Evolutionary conservation across 805 yeast genomes (phyloP).

Genomic region (Starmerella roubikii): DNA sequence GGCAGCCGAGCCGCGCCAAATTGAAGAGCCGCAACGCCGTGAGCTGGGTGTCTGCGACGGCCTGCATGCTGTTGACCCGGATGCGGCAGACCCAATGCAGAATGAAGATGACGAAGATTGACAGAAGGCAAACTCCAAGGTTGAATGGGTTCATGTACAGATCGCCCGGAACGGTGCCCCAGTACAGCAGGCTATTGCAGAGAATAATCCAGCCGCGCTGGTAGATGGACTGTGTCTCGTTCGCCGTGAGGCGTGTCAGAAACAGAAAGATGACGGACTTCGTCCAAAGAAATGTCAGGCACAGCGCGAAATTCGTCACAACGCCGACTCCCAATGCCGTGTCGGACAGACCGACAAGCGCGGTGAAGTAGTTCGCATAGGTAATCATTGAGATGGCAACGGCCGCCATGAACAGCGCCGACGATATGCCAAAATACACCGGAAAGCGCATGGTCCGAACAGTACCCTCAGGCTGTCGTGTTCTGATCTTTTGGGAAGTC

Average conservation of each 20-base stretch:
- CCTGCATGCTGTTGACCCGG: constrained; percentile 34
- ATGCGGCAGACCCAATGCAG: constrained; percentile 56
- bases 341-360: constrained; percentile 37
- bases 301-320: constrained; percentile 21
- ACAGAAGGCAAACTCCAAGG: constrained; percentile 25
- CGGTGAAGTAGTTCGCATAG: constrained; percentile 39
- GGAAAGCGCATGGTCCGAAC: constrained; percentile 7
- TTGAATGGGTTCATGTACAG: constrained; percentile 19
- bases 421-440: constrained; percentile 9
- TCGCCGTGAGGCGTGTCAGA: constrained; percentile 61
- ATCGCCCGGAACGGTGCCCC: constrained; percentile 8
- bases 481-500: too few species aligned
- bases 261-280: constrained; percentile 38
- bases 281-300: constrained; percentile 27
- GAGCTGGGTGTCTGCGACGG: constrained; percentile 16
- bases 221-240: constrained; percentile 45
- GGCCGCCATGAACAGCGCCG: constrained; percentile 20
- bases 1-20: constrained; percentile 6
- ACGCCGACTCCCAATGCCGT: constrained; percentile 39
- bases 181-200: constrained; percentile 35
- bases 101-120: constrained; percentile 34
- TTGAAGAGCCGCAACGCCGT: not conserved
- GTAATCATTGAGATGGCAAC: constrained; percentile 30
- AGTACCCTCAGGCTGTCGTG: not conserved
- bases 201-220: constrained; percentile 53